Conservation (phyloP, 225 moss, liverwort and hornwort genomes). For the Neckera pumila region DNA sequence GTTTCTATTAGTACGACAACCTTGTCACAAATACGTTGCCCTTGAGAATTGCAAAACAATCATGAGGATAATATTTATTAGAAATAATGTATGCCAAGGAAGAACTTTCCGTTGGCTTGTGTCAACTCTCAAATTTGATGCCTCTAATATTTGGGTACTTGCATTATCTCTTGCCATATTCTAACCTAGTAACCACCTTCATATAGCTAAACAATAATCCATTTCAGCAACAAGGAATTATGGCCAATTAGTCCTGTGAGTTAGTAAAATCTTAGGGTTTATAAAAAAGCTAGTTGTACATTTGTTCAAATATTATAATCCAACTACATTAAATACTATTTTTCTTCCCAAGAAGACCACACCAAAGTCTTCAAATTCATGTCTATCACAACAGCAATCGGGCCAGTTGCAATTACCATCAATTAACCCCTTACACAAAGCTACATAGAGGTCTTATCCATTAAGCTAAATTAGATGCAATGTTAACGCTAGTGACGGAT, state of each 20-base stretch:
- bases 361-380: too few relatives aligned
- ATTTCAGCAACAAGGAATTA: not conserved
- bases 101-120: not conserved
- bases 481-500: too few relatives aligned
- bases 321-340: not conserved
- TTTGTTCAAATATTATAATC: not conserved
- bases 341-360: too few relatives aligned
- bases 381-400: too few relatives aligned
- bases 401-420: too few relatives aligned
- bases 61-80: not conserved
- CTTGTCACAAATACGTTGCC: not conserved
- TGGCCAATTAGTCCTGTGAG: rapidly evolving
- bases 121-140: rapidly evolving
- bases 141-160: not conserved
- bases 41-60: not conserved
- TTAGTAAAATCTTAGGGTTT: rapidly evolving
- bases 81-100: rapidly evolving
- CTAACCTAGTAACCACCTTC: rapidly evolving
- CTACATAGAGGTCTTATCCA: too few relatives aligned
- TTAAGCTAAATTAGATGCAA: too few relatives aligned
- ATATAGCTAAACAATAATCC: not conserved
- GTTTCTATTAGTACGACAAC: not conserved
- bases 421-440: too few relatives aligned
- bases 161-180: not conserved
- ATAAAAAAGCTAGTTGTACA: not conserved